Evolutionary conservation across 495 filamentous ascomycete genomes (phyloP).

Genomic region (Pseudomonodictys pantanalensis): DNA sequence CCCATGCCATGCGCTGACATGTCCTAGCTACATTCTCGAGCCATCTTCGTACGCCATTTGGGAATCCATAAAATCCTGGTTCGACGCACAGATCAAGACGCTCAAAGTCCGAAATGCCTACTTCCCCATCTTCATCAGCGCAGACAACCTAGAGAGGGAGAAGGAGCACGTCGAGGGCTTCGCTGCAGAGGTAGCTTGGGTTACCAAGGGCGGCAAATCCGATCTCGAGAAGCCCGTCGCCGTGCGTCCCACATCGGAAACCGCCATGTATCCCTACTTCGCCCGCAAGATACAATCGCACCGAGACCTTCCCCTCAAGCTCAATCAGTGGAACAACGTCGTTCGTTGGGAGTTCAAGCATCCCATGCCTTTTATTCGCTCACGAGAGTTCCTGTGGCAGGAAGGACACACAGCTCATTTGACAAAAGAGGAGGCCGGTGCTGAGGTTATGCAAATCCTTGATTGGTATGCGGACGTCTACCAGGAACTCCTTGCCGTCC

Average conservation of each 20-base stretch:
- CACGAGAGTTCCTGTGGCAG: conserved; percentile 96
- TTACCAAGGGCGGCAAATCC: conserved; percentile 91
- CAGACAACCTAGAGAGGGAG: conserved; percentile 86
- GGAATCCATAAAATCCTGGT: conserved; percentile 88
- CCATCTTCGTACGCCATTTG: conserved; percentile 83
- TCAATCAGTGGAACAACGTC: conserved; percentile 98
- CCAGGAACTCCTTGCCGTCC: conserved; percentile 87
- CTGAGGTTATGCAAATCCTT: conserved; percentile 90
- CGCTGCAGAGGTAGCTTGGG: conserved; percentile 96
- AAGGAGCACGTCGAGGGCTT: conserved; percentile 98
- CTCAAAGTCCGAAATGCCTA: conserved; percentile 92
- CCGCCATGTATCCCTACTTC: conserved; percentile 94
- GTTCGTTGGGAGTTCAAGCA: conserved; percentile 99
- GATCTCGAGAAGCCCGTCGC: conserved; percentile 93
- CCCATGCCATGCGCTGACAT: neutral
- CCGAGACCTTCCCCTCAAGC: conserved; percentile 83
- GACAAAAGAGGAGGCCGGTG: conserved; percentile 67
- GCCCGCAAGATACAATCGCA: conserved; percentile 94
- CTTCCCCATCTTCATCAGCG: conserved; percentile 82
- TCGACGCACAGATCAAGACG: conserved; percentile 79
- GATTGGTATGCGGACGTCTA: conserved; percentile 89
- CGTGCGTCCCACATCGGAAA: conserved; percentile 92
- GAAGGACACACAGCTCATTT: conserved; percentile 97
- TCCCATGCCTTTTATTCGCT: conserved; percentile 88
- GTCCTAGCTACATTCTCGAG: conserved; percentile 67